phyloP scores from a whole-genome alignment of 495 filamentous ascomycete genomes.

The Tetracladium setigerum region DNA sequence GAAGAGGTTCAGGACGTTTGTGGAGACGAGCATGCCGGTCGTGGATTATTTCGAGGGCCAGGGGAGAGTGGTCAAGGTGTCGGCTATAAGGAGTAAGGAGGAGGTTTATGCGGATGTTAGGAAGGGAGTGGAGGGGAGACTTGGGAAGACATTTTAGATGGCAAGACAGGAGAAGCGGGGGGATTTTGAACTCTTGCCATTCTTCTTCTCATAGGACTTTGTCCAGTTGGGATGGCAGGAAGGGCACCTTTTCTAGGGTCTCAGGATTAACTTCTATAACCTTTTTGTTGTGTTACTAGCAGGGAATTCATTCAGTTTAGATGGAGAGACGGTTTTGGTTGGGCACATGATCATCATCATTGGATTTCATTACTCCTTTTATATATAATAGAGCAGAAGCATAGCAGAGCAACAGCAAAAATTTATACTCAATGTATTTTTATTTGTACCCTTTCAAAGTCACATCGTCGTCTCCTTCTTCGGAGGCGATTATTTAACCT shows the following conservation, averaged over 20 bases:
- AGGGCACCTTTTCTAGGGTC: too few species aligned
- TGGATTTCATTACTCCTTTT: too few species aligned
- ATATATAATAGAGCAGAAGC: too few species aligned
- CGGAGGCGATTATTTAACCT: too few species aligned
- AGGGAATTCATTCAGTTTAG: neutral
- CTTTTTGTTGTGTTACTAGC: too few species aligned
- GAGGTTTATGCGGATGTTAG: slow-evolving; percentile 68
- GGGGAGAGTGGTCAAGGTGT: slow-evolving; percentile 70
- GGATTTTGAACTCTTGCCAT: neutral
- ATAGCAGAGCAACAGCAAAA: too few species aligned
- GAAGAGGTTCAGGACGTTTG: slow-evolving; percentile 89
- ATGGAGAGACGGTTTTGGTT: neutral
- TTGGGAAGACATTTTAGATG: slow-evolving; percentile 21
- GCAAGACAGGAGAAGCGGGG: neutral
- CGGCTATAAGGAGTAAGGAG: slow-evolving; percentile 58
- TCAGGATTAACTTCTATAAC: too few species aligned
- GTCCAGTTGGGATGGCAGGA: too few species aligned
- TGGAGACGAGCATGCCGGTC: slow-evolving; percentile 95
- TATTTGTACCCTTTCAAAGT: too few species aligned
- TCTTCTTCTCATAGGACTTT: too few species aligned
- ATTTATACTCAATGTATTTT: too few species aligned
- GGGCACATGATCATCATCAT: neutral
- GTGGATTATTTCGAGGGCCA: slow-evolving; percentile 75
- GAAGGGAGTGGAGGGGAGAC: slow-evolving; percentile 20
- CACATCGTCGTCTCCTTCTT: too few species aligned